Evolutionary conservation across 768 basidiomycete genomes (phyloP).

Genomic region (Grammothele lineata): DNA sequence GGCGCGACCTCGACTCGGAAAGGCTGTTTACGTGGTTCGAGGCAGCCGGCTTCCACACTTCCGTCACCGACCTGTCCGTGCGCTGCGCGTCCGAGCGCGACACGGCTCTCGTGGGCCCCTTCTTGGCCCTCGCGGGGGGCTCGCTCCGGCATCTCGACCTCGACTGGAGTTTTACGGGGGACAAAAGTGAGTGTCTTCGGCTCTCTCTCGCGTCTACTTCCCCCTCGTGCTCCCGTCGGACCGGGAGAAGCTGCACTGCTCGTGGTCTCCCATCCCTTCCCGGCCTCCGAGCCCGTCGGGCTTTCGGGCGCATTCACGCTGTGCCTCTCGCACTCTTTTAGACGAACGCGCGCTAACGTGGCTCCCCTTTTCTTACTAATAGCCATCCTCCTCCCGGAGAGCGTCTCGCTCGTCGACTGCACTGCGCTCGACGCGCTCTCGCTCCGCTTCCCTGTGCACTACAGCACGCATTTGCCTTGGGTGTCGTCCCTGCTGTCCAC

Average conservation of each 20-base stretch:
- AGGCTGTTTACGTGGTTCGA: constrained; percentile 21
- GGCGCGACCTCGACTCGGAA: constrained; percentile 16
- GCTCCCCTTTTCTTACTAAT: background rate
- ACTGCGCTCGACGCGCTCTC: constrained; percentile 14
- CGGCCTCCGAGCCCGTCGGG: too few species aligned
- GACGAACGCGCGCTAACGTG: background rate
- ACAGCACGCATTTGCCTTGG: constrained; percentile 17
- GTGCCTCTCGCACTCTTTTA: background rate
- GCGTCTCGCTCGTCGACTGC: constrained; percentile 17
- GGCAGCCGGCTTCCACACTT: constrained; percentile 10
- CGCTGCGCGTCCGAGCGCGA: constrained; percentile 19
- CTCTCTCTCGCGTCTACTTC: too few species aligned
- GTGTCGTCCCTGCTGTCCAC: constrained; percentile 16
- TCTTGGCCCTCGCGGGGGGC: constrained; percentile 16
- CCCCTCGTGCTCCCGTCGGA: too few species aligned
- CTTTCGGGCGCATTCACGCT: too few species aligned
- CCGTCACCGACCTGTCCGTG: constrained; percentile 14
- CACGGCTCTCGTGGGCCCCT: constrained; percentile 16
- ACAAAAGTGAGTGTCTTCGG: constrained; percentile 9
- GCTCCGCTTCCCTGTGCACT: constrained; percentile 18
- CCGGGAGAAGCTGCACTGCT: too few species aligned
- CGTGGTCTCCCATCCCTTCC: too few species aligned
- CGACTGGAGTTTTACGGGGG: constrained; percentile 21
- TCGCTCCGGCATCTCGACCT: constrained; percentile 19
- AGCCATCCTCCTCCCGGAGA: constrained; percentile 19